Percentiles rank a stretch among this genome's conserved stretches.
These are phyloP conservation scores for Dicorynia guianensis DNA, from an alignment of 306 rosid species.

Conservation along the genomic window DNA sequence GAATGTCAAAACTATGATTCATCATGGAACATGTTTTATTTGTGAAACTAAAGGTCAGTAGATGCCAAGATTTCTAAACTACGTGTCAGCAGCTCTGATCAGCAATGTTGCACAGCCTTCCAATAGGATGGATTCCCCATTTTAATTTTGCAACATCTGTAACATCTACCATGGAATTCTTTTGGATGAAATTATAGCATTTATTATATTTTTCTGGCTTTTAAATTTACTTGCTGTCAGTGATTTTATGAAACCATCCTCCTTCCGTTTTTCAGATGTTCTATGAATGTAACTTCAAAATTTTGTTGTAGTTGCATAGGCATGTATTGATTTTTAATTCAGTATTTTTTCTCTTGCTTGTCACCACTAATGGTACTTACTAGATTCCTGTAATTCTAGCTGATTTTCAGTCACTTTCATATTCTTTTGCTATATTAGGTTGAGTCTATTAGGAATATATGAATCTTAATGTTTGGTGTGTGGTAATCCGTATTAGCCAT, in stretches of 20 bases:
- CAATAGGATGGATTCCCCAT: slow-evolving; percentile 14
- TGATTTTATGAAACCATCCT: not conserved
- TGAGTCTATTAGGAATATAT: slow-evolving; percentile 16
- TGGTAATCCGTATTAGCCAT: not conserved
- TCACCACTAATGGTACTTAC: not conserved
- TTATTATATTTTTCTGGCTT: not conserved
- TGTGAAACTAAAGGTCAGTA: slow-evolving; percentile 51
- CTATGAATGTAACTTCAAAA: slow-evolving; percentile 3
- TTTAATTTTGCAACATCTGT: slow-evolving; percentile 11
- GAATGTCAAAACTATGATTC: slow-evolving; percentile 45
- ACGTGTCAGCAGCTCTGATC: slow-evolving; percentile 25
- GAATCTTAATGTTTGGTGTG: not conserved
- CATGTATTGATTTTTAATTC: not conserved
- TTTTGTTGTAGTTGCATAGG: not conserved
- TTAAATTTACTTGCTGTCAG: not conserved
- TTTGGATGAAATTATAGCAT: not conserved
- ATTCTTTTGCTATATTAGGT: not conserved
- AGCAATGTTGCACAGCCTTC: slow-evolving; percentile 12
- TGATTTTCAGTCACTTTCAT: not conserved
- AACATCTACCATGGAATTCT: not conserved
- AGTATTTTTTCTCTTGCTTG: not conserved
- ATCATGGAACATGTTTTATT: slow-evolving; percentile 49
- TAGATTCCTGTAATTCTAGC: not conserved
- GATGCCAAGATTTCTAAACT: slow-evolving; percentile 40
- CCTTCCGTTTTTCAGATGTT: slow-evolving; percentile 3